Percentiles rank a stretch among this genome's conserved stretches.
These are phyloP conservation scores for Canavalia gladiata DNA, from an alignment of 306 rosid genomes.

Conservation along the genomic window DNA sequence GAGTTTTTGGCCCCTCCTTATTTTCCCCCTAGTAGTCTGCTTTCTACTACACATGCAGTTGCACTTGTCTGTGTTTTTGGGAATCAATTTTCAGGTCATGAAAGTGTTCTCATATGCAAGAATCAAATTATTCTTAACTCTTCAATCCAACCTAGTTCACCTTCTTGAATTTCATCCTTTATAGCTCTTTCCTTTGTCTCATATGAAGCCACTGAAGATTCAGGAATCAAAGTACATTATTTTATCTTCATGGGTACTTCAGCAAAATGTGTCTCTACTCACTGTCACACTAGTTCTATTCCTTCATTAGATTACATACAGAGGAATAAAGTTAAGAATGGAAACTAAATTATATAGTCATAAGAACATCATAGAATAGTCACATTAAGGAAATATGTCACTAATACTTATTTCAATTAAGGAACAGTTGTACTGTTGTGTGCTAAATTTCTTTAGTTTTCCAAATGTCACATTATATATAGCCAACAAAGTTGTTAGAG, in stretches of 20 bases:
- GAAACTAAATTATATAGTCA: slow-evolving; percentile 11
- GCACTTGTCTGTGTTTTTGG: slow-evolving; percentile 38
- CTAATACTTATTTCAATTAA: slow-evolving; percentile 11
- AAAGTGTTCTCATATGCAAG: slow-evolving; percentile 32
- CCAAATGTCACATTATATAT: slow-evolving; percentile 4
- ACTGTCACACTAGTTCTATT: slow-evolving; percentile 40
- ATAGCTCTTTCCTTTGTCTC: slow-evolving; percentile 56
- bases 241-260: slow-evolving; percentile 43
- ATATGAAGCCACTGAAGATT: slow-evolving; percentile 55
- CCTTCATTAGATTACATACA: slow-evolving; percentile 45
- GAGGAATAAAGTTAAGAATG: slow-evolving; percentile 22
- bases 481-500: slow-evolving; percentile 14
- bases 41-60: slow-evolving; percentile 49
- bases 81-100: slow-evolving; percentile 37
- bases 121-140: slow-evolving; percentile 32
- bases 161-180: slow-evolving; percentile 30
- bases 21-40: slow-evolving; percentile 40
- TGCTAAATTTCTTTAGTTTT: slow-evolving; percentile 11
- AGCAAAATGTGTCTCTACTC: slow-evolving; percentile 50
- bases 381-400: slow-evolving; percentile 34
- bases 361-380: slow-evolving; percentile 26
- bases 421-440: neutral
- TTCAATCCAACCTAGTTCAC: slow-evolving; percentile 31
- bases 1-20: slow-evolving; percentile 52
- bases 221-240: slow-evolving; percentile 47